Evolutionary conservation across 2,329 filamentous ascomycete species (phyloP).

Genomic region (Aureobasidium sp.): DNA sequence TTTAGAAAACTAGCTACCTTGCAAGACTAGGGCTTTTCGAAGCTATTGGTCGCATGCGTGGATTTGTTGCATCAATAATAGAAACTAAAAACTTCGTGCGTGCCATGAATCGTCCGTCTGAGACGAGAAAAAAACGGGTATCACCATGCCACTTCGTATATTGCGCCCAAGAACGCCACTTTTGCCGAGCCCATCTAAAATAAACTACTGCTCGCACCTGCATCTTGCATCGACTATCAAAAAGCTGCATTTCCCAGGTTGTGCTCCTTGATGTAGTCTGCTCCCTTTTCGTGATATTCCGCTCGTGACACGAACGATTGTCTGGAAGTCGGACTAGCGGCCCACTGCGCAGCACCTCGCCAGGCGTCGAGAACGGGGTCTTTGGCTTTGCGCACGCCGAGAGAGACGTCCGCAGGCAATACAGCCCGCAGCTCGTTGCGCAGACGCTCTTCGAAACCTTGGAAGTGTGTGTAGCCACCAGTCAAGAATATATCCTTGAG

Average conservation of each 20-base stretch:
- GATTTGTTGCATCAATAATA: conserved; percentile 4
- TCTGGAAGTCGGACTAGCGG: conserved; percentile 50
- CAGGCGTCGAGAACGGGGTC: conserved; percentile 83
- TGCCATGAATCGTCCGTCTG: conserved; percentile 11
- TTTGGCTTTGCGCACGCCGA: conserved; percentile 65
- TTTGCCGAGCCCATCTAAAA: conserved; percentile 4
- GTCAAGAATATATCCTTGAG: conserved; percentile 87
- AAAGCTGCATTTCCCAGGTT: conserved; percentile 35
- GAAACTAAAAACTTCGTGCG: neutral
- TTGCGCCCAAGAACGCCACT: conserved; percentile 8
- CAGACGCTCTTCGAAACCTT: conserved; percentile 78
- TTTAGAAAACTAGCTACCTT: neutral
- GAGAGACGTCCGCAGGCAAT: conserved; percentile 59
- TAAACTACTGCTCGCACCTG: conserved; percentile 9
- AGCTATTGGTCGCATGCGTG: conserved; percentile 9
- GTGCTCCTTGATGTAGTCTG: conserved; percentile 77
- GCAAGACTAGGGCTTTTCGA: neutral
- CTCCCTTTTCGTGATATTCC: conserved; percentile 87
- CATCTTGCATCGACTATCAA: conserved; percentile 17
- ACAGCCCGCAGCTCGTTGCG: conserved; percentile 64
- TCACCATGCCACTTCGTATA: conserved; percentile 11
- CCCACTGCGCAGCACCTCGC: conserved; percentile 88
- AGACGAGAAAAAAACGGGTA: conserved; percentile 14
- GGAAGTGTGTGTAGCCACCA: conserved; percentile 83
- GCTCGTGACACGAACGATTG: conserved; percentile 64